These are phyloP conservation scores for Suillus ampliporus DNA, from an alignment of 768 basidiomycete genomes.

Conservation along the genomic window DNA sequence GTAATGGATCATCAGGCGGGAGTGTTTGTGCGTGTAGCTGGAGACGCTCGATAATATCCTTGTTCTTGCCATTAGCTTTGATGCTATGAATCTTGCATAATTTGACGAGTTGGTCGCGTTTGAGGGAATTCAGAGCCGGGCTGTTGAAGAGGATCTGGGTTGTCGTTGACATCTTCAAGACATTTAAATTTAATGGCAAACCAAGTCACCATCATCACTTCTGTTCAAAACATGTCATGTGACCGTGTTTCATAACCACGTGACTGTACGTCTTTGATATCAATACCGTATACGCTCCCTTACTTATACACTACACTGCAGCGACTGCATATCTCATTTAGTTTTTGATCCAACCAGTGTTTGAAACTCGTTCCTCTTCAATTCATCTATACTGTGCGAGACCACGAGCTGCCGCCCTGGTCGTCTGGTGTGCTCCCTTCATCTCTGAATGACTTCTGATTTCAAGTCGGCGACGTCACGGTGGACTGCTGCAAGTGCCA, in stretches of 20 bases:
- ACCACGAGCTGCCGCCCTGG: background rate
- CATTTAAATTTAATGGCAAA: constrained; percentile 8
- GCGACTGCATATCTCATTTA: background rate
- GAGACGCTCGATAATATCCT: constrained; percentile 71
- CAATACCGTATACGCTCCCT: too few relatives aligned
- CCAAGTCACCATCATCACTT: background rate
- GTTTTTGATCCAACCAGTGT: background rate
- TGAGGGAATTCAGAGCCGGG: constrained; percentile 81
- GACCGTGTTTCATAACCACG: constrained; percentile 9
- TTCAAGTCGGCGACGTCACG: too few relatives aligned
- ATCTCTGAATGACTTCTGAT: background rate
- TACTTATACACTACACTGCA: too few relatives aligned
- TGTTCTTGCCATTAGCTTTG: constrained; percentile 82
- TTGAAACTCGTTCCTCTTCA: background rate
- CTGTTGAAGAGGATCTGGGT: constrained; percentile 86
- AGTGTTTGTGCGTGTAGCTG: constrained; percentile 71
- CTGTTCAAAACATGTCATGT: constrained; percentile 11
- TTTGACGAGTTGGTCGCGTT: constrained; percentile 83
- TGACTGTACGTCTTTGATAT: background rate
- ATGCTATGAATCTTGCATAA: constrained; percentile 84
- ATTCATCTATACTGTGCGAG: background rate
- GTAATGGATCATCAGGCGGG: constrained; percentile 59
- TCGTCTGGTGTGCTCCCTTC: background rate
- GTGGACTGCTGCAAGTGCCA: background rate
- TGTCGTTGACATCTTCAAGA: constrained; percentile 61